Base-by-base conservation (phyloP, 495 filamentous ascomycete genomes). In the Haplographium delicatum region DNA sequence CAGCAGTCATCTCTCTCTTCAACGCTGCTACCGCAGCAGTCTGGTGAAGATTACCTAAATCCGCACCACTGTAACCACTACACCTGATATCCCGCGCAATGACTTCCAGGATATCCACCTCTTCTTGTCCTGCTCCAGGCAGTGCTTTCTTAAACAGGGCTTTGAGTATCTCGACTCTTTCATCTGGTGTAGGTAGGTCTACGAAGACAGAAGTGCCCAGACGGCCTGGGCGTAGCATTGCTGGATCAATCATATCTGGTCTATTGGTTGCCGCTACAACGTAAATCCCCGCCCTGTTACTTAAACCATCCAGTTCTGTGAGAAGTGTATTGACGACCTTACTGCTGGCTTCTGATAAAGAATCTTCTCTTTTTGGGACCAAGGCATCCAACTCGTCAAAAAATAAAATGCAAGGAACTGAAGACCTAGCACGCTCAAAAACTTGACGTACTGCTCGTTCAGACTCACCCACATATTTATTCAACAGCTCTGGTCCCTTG, bases 361-460 rank as follows among this genome's bases (percentile, higher is more conserved):
- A 81, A 50, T 89, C 86, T 59, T 90, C 88, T 34, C 93, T 83
- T 31, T 80, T 80, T 1, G 94, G 91, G 0, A 91, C 89, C 4
- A 98, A 74, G 3, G 93, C 90, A 60, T 98, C 93, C 26, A 98
- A 74, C 65, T 98, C 93, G 67, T 98, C 93, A 64, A 98, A 97
- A 78, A 98, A 97, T 51, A 98, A 83, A 40, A 98, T 87, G 62
- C 91, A 96, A 18, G 93, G 93, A 1, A 93, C 77, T 6, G 82
- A 88, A 0, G 86, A 86, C 22, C 91, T 80, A 8, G 93, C 93
- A 11, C 93, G 84, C 39, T 84, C 80, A 63, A 98, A 98, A 2
- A 96, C 87, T 63, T 95, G 88, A 13, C 93, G 83, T 3, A 98
- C 87, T 0, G 93, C 88, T 15, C 90, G 82, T 65, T 98, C 93